Conservation (phyloP, 495 filamentous ascomycete genomes). For the Thermothielavioides terrestris region DNA sequence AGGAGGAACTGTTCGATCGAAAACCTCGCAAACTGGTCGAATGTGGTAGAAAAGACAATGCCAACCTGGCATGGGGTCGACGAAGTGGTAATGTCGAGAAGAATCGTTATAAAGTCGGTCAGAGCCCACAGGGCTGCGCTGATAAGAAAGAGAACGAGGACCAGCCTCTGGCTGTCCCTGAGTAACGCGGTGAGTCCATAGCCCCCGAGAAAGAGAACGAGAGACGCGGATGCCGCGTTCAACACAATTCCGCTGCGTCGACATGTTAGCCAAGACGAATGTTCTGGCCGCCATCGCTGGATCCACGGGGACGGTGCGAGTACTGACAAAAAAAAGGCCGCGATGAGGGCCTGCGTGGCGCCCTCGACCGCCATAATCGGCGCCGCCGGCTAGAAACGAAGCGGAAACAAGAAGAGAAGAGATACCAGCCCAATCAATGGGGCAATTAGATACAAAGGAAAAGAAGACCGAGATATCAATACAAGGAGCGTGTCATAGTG, state of each 20-base stretch:
- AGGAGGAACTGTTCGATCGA: constrained; percentile 44
- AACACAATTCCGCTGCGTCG: constrained; percentile 40
- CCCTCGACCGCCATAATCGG: constrained; percentile 40
- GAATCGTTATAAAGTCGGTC: constrained; percentile 38
- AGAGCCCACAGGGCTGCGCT: constrained; percentile 45
- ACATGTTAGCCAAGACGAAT: not conserved
- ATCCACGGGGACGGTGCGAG: too few species aligned
- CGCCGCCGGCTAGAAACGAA: constrained; percentile 14
- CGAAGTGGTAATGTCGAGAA: constrained; percentile 34
- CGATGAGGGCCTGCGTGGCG: constrained; percentile 42
- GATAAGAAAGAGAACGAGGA: constrained; percentile 47
- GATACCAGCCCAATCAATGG: constrained; percentile 46
- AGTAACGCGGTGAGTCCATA: constrained; percentile 39
- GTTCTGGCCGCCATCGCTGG: too few species aligned
- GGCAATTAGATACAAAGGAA: constrained; percentile 31
- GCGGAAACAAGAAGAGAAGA: constrained; percentile 29
- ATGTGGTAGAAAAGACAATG: constrained; percentile 39
- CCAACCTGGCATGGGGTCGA: constrained; percentile 40
- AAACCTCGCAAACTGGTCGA: constrained; percentile 45
- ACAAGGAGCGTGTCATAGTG: constrained; percentile 26
- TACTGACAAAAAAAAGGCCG: constrained; percentile 48
- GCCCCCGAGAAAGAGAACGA: constrained; percentile 44
- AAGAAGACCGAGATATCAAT: constrained; percentile 20
- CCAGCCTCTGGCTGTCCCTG: constrained; percentile 54
- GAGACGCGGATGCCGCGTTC: constrained; percentile 42